phyloP scores from a whole-genome alignment of 331 rosid species.

The Acacia pycnantha region DNA sequence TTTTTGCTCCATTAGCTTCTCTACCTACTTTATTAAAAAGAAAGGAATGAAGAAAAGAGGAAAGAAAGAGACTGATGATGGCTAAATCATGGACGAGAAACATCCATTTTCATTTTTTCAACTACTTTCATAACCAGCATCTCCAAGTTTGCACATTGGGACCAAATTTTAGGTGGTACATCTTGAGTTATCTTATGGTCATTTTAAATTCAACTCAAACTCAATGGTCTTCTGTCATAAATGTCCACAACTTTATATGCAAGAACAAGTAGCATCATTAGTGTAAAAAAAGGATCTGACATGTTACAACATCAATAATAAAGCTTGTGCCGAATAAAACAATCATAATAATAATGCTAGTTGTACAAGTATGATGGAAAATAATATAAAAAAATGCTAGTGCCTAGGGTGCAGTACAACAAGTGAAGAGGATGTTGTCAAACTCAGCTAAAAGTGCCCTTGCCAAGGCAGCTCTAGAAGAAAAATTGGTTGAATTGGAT shows the following conservation, averaged over 20 bases:
- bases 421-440: slow-evolving; percentile 15
- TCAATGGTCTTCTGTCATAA: neutral
- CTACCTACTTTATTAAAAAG: neutral
- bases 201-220: neutral
- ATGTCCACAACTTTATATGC: neutral
- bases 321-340: neutral
- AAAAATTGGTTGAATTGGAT: neutral
- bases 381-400: neutral
- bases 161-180: neutral
- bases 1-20: neutral
- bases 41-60: neutral
- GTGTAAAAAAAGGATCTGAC: neutral
- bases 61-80: neutral
- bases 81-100: neutral
- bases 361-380: neutral
- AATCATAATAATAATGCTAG: neutral
- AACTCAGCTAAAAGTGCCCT: neutral
- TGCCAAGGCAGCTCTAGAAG: slow-evolving; percentile 19
- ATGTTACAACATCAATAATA: neutral
- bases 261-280: neutral
- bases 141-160: neutral
- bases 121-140: neutral
- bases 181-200: neutral
- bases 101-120: neutral
- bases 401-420: neutral